Evolutionary conservation across 148 eudicot genomes (phyloP).

Genomic region (Nepenthes gracilis): DNA sequence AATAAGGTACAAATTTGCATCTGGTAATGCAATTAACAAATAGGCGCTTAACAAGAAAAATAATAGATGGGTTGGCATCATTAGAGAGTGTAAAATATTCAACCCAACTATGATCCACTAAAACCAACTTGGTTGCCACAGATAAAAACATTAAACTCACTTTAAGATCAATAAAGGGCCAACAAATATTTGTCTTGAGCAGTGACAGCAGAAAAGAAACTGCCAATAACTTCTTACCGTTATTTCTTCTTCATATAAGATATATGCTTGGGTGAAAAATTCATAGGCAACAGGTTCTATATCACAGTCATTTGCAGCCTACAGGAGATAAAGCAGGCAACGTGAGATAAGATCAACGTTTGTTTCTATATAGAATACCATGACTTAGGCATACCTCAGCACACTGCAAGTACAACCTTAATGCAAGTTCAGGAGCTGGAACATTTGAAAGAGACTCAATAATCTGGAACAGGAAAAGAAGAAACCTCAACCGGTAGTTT

Average conservation of each 20-base stretch:
- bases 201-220: background rate
- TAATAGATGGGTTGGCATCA: background rate
- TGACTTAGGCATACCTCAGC: slow-evolving; percentile 59
- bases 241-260: slow-evolving; percentile 95
- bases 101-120: too few relatives aligned
- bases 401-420: slow-evolving; percentile 78
- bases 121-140: too few relatives aligned
- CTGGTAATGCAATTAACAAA: background rate
- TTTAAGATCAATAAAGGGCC: too few relatives aligned
- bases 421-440: slow-evolving; percentile 87
- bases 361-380: background rate
- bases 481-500: background rate
- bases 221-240: slow-evolving; percentile 37
- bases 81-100: too few relatives aligned
- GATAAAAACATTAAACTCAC: too few relatives aligned
- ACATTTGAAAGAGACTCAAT: slow-evolving; percentile 71
- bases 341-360: background rate
- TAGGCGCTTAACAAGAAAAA: background rate
- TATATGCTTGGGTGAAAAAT: slow-evolving; percentile 96
- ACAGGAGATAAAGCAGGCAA: slow-evolving; percentile 10
- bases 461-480: slow-evolving; percentile 37
- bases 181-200: too few relatives aligned
- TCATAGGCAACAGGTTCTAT: slow-evolving; percentile 97
- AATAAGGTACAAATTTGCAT: too few relatives aligned
- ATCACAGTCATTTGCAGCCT: slow-evolving; percentile 96